Evolutionary conservation across 148 eudicot species (phyloP), one percentile per base, ranked within the genome.

Genomic region (Cornus suecica): DNA sequence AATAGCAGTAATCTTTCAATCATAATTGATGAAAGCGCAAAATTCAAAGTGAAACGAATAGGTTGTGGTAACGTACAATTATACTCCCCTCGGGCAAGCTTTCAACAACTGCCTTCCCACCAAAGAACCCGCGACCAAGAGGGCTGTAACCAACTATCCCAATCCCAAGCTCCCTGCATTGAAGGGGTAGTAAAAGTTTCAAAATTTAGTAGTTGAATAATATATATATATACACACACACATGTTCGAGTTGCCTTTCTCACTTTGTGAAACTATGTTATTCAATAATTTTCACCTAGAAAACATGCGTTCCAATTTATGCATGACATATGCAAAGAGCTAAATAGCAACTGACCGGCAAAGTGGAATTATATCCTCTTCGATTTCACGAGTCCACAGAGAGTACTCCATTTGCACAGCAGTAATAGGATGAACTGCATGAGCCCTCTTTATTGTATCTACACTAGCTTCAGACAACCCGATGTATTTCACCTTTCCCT

Each of bases 361-460:
- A 65, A 82, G 48, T 23, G 88, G 90, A 65, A 87, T 79, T 61
- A 87, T 60, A 60, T 88, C 88, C n/a, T 79, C 82, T 72, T 85
- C 87, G 27, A 81, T 76, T 0, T 85, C 84, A 24, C 87, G 85
- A 69, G 76, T 62, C 90, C 87, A 85, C 24, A 85, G 64, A 24
- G 90, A 88, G 42, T 78, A 88, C 71, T 85, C 88, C 84, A 88
- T 78, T 70, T 88, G 87, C 26, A 85, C 79, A 4, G 85, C 85
- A 51, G 90, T 83, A 11, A 88, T 75, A 0, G 90, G 90, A 75
- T 87, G 88, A 76, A 87, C 82, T 4, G 79, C 77, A 75, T 87
- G 85, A 3, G 90, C 90, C 58, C 90, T 81, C 76, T 75, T 81
- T 37, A 87, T 74, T 11, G 88, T 87, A 73, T 77, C 81, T 2